Conservation (phyloP, 768 basidiomycete species). For the Russula griseocarnosa region DNA sequence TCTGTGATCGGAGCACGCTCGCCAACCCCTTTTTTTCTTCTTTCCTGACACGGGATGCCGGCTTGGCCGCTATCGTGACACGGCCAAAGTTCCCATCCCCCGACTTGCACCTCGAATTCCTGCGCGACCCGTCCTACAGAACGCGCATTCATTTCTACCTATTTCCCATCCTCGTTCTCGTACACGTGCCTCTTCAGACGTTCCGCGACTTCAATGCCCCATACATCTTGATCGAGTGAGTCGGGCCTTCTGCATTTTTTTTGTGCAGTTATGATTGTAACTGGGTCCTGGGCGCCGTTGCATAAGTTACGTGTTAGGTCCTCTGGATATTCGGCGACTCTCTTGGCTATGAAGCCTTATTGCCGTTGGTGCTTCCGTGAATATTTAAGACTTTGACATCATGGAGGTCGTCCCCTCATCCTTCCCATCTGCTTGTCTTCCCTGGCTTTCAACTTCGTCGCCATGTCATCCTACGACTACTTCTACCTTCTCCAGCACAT, state of each 20-base stretch:
- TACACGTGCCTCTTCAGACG: conserved; percentile 69
- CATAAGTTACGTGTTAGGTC: conserved; percentile 78
- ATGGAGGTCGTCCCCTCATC: conserved; percentile 55
- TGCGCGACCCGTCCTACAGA: conserved; percentile 54
- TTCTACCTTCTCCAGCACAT: conserved; percentile 82
- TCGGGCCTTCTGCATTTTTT: no score
- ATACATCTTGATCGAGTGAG: conserved; percentile 47
- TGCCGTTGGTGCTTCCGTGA: conserved; percentile 76
- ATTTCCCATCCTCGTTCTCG: conserved; percentile 66
- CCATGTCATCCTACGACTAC: conserved; percentile 74
- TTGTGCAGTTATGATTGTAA: no score
- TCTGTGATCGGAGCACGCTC: conserved; percentile 37
- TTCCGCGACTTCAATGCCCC: conserved; percentile 72
- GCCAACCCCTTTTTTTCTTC: conserved; percentile 45
- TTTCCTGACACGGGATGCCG: conserved; percentile 34
- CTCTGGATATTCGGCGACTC: conserved; percentile 70
- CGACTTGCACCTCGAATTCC: conserved; percentile 61
- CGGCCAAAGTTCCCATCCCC: conserved; percentile 61
- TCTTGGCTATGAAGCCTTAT: conserved; percentile 65
- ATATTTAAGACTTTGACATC: conserved; percentile 39
- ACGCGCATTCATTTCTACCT: conserved; percentile 48
- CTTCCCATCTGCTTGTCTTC: conserved; percentile 43
- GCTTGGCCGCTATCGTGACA: conserved; percentile 31
- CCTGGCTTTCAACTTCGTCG: conserved; percentile 67
- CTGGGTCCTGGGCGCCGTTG: conserved; percentile 80